phyloP scores from a whole-genome alignment of 305 asterid species.

The Fraxinus floribunda region DNA sequence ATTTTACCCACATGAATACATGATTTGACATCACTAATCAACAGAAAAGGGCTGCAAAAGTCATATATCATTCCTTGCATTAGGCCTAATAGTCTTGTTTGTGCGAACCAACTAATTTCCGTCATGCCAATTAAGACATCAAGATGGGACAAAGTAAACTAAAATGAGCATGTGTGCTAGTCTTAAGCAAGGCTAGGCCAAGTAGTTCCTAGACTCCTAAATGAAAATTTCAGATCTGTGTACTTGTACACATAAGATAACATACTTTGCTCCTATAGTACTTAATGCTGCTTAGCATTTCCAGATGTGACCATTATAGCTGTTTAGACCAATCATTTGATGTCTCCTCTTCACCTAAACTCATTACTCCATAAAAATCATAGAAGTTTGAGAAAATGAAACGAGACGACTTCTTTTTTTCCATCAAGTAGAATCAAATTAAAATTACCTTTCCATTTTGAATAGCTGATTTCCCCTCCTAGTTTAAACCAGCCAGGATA shows the following conservation, averaged over 20 bases:
- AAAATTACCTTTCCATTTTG: neutral
- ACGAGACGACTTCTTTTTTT: neutral
- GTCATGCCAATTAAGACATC: neutral
- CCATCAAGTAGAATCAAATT: neutral
- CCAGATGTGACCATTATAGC: neutral
- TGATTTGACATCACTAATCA: neutral
- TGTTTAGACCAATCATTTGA: neutral
- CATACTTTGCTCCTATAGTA: neutral
- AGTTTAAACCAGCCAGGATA: neutral
- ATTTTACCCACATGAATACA: neutral
- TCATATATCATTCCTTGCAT: neutral
- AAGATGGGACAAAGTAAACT: neutral
- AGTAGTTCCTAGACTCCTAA: neutral
- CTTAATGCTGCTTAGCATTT: conserved; percentile 1
- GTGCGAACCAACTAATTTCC: neutral
- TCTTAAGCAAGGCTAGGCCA: neutral
- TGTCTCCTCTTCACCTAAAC: neutral
- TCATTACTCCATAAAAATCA: neutral
- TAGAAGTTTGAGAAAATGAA: neutral
- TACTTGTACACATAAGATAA: neutral
- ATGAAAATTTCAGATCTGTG: neutral
- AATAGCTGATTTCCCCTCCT: neutral
- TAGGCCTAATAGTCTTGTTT: neutral
- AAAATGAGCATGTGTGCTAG: neutral
- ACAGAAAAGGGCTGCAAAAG: neutral